Conservation (phyloP, 495 filamentous ascomycete genomes). For the Staphylotrichum longicolle region DNA sequence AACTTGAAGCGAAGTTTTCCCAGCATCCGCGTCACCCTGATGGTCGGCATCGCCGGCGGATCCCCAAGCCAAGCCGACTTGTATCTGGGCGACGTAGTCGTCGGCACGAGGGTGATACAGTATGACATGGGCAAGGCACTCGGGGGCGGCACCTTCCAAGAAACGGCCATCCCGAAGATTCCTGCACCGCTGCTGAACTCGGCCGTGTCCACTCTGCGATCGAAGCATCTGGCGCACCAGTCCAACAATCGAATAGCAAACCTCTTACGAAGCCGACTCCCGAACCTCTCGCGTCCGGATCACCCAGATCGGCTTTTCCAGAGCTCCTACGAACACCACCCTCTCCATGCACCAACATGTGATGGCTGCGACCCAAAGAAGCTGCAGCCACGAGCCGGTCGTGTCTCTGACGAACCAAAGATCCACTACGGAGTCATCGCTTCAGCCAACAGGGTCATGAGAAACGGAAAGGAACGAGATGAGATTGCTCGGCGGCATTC, state of each 20-base stretch:
- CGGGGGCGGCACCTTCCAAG: no score
- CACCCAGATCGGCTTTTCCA: constrained; percentile 17
- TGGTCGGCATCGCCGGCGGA: no score
- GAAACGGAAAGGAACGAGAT: constrained; percentile 34
- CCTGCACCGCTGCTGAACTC: constrained; percentile 12
- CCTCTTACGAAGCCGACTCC: constrained; percentile 11
- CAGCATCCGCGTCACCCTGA: no score
- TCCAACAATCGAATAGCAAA: constrained; percentile 4
- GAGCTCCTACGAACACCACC: constrained; percentile 13
- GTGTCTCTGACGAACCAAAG: constrained; percentile 18
- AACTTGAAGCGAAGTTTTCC: no score
- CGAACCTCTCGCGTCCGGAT: constrained; percentile 8
- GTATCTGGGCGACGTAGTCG: no score
- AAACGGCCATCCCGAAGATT: neutral
- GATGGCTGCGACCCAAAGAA: constrained; percentile 12
- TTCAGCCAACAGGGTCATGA: constrained; percentile 44
- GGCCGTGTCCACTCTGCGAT: constrained; percentile 1
- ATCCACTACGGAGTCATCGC: constrained; percentile 44
- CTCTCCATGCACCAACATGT: constrained; percentile 12
- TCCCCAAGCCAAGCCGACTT: no score
- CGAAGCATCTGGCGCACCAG: constrained; percentile 1
- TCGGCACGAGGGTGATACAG: no score
- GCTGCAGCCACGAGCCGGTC: constrained; percentile 12
- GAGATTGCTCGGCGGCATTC: constrained; percentile 23
- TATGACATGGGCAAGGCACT: constrained; percentile 22